Evolutionary conservation across 1,139 yeast species (phyloP), one percentile per base, ranked within the genome.

Genomic region (Yamadazyma conglobata): DNA sequence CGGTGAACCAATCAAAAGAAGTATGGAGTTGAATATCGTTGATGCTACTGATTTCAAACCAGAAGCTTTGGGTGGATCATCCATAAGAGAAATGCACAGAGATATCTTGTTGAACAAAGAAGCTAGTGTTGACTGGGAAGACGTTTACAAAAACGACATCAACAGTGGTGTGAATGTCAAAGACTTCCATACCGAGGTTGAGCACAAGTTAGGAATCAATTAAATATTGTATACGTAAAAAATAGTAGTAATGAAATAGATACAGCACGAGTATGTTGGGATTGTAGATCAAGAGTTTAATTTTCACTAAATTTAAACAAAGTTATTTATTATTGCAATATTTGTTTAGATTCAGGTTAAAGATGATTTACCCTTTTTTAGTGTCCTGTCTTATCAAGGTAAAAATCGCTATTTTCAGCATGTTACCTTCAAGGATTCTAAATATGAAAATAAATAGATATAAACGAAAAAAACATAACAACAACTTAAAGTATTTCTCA

Each of bases 1-100:
- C 27, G 96, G 94, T 9, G 97, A 86, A 50, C 95, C 97, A 6
- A 79, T 91, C 46, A 81, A 87, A 56, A 75, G 96, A 53, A 77
- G 84, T 17, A 85, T 91, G 85, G 97, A 93, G 46, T 62, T 86
- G 50, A 69, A 74, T 34, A 73, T 87, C 22, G 82, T 89, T n/a
- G 77, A 77, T 27, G 67, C 71, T 30, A 75, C 86, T n/a, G 87
- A 82, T 34, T 77, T 77, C 55, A 75, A 70, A 43, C 95, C 95
- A n/a, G 56, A 67, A 30, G 58, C 70, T 10, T 62, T 77, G 32
- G 77, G 85, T 3, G 80, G 79, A 12, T 51, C 71, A 8, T 68
- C 64, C 30, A 25, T 35, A 5, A 33, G 23, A 14, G 48, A 64
- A n/a, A 42, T 86, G 46, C 95, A 86, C 52, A 72, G 67, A 37